Conservation (phyloP, 371 early-diverging fungal species). For the Nematocida homosporus region DNA sequence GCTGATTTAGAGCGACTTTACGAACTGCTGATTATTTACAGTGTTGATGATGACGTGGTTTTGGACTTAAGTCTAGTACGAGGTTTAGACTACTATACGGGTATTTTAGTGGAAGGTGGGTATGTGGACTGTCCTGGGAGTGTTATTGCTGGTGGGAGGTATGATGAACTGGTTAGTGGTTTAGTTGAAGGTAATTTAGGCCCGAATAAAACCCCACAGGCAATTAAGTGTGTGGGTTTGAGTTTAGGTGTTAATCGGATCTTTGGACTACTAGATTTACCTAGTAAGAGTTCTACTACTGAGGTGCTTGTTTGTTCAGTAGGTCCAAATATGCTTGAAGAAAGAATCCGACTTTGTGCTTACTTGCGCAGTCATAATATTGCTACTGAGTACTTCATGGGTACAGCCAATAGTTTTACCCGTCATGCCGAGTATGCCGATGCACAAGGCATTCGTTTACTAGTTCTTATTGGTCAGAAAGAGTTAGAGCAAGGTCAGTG, state of each 20-base stretch:
- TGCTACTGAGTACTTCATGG: constrained; percentile 81
- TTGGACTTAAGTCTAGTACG: constrained; percentile 91
- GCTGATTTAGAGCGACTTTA: constrained; percentile 80
- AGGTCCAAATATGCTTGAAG: constrained; percentile 79
- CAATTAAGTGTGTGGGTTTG: constrained; percentile 85
- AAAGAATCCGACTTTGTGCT: constrained; percentile 77
- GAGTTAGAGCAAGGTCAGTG: constrained; percentile 42
- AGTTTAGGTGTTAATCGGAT: constrained; percentile 92
- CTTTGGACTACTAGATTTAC: constrained; percentile 74
- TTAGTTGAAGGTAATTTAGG: constrained; percentile 69
- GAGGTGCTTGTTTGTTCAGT: constrained; percentile 83
- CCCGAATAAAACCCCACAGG: constrained; percentile 68
- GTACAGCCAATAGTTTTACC: constrained; percentile 75
- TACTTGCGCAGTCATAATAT: constrained; percentile 82
- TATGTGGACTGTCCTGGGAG: constrained; percentile 74
- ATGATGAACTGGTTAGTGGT: constrained; percentile 92
- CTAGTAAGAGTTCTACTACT: constrained; percentile 68
- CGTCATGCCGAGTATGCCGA: constrained; percentile 58
- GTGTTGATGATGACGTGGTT: constrained; percentile 72
- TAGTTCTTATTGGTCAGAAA: constrained; percentile 58
- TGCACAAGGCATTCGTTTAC: constrained; percentile 31
- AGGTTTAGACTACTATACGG: constrained; percentile 97
- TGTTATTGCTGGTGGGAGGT: constrained; percentile 94
- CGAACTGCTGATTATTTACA: constrained; percentile 77
- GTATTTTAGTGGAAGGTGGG: constrained; percentile 93